Percentiles rank a stretch among this genome's conserved stretches.
Evolutionary conservation across 164 flowering plant species (phyloP).

Genomic region (Protea cynaroides): DNA sequence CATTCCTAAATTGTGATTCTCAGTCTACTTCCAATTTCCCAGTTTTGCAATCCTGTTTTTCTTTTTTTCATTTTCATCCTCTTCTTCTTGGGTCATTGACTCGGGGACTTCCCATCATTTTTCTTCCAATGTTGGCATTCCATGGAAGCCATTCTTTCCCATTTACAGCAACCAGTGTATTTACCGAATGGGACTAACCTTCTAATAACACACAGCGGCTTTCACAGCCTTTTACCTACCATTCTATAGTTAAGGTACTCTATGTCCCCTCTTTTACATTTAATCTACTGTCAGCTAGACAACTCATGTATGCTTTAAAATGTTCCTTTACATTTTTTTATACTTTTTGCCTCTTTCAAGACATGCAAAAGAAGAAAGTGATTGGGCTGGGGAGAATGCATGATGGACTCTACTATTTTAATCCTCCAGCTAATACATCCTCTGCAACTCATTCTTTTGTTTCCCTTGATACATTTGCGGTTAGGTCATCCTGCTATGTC

Average conservation of each 20-base stretch:
- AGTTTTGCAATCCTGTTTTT: no score
- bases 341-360: constrained; percentile 11
- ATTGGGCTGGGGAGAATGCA: constrained; percentile 16
- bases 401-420: constrained; percentile 8
- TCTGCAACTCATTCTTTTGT: neutral
- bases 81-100: no score
- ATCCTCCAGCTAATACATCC: neutral
- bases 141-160: no score
- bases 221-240: no score
- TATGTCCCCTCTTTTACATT: neutral
- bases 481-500: constrained; percentile 10
- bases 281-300: constrained; percentile 1
- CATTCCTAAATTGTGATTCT: no score
- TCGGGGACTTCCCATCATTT: no score
- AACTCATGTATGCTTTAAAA: neutral
- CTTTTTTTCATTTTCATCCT: no score
- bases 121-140: no score
- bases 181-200: no score
- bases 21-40: no score
- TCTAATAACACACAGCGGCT: no score
- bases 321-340: neutral
- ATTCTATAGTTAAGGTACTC: neutral
- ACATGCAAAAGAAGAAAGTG: constrained; percentile 6
- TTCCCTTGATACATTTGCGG: neutral
- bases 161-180: no score